Evolutionary conservation across 1,284 basidiomycete genomes (phyloP).

Genomic region (Trichosporon ovoides): DNA sequence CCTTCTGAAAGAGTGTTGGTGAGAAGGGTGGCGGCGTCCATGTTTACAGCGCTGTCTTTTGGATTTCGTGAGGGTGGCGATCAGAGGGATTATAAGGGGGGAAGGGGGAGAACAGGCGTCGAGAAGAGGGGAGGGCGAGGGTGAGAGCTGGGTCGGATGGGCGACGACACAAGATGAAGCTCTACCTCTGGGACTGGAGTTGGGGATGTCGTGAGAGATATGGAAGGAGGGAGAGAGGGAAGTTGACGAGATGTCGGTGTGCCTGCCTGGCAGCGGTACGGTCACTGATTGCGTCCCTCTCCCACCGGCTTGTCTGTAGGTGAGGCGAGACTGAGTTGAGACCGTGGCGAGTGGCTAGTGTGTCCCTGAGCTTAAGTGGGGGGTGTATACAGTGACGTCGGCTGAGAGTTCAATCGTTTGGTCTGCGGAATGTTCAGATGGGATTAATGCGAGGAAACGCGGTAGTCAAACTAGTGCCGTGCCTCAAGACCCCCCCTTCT

Average conservation of each 20-base stretch:
- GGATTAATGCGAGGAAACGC: too few species aligned
- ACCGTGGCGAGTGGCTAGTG: background rate
- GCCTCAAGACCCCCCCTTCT: too few species aligned
- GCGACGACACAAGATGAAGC: background rate
- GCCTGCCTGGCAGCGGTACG: background rate
- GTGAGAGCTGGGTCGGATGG: background rate
- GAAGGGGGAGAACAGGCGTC: background rate
- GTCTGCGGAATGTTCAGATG: too few species aligned
- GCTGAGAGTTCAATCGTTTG: too few species aligned
- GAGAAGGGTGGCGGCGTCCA: conserved; percentile 85
- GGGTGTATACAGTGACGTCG: background rate
- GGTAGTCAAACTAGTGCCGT: too few species aligned
- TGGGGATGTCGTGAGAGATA: background rate
- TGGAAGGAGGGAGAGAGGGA: conserved; percentile 1
- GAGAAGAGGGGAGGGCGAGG: background rate
- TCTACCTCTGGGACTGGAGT: background rate
- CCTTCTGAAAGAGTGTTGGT: conserved; percentile 83
- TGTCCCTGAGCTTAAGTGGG: background rate
- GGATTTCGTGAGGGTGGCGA: conserved; percentile 1
- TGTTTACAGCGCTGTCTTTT: conserved; percentile 48
- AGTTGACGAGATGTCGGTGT: background rate
- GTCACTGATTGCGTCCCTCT: too few species aligned
- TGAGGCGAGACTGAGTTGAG: background rate
- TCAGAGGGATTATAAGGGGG: conserved; percentile 10
- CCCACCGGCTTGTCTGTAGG: background rate